A percentile compares a stretch with the other conserved stretches of the same genome.
Evolutionary conservation across 768 basidiomycete species (phyloP).

Genomic region (Serendipita indica): DNA sequence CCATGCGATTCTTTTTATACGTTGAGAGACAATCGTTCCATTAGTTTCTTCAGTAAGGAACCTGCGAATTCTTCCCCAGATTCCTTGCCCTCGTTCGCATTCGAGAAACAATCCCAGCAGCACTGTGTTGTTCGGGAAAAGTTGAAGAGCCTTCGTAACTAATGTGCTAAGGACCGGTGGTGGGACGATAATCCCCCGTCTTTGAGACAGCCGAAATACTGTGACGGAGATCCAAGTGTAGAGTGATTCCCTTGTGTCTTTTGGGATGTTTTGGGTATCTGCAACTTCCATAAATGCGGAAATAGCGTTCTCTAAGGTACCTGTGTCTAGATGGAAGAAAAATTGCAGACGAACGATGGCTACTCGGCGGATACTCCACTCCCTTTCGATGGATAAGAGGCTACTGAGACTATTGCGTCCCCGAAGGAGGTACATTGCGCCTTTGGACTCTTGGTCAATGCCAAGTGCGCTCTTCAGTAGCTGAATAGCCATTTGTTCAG

Average conservation of each 20-base stretch:
- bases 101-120: conserved; percentile 62
- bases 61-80: conserved; percentile 64
- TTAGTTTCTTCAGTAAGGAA: conserved; percentile 35
- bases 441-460: conserved; percentile 33
- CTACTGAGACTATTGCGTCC: not conserved
- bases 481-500: conserved; percentile 34
- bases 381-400: not conserved
- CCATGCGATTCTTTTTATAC: conserved; percentile 39
- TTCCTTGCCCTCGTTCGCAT: conserved; percentile 57
- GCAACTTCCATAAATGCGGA: conserved; percentile 25
- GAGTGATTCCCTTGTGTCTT: conserved; percentile 36
- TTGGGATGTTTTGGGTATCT: not conserved
- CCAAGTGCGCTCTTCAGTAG: conserved; percentile 42
- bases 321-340: conserved; percentile 20
- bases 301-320: conserved; percentile 28
- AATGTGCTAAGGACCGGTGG: conserved; percentile 45
- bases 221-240: conserved; percentile 40
- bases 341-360: not conserved
- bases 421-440: conserved; percentile 43
- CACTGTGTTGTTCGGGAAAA: conserved; percentile 56
- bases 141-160: conserved; percentile 36
- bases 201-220: conserved; percentile 42
- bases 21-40: conserved; percentile 33
- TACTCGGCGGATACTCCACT: not conserved
- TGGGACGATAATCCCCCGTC: conserved; percentile 42